phyloP scores from a whole-genome alignment of 1,284 basidiomycete species.

The Cerrena zonata region DNA sequence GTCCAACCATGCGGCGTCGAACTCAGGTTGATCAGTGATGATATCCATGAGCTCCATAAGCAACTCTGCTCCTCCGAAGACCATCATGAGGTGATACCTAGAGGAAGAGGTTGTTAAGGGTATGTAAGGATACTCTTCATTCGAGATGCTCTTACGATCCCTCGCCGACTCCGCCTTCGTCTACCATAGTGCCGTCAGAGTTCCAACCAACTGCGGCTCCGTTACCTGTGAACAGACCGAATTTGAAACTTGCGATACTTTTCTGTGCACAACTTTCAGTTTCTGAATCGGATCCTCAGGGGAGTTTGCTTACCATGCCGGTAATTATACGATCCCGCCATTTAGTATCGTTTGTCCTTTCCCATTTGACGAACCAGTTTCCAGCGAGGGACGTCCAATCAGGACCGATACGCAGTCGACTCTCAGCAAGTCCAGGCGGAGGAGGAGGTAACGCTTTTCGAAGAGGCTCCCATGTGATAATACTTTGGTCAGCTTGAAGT shows the following conservation, averaged over 20 bases:
- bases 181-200: constrained; percentile 35
- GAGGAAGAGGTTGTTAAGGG: background rate
- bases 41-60: constrained; percentile 39
- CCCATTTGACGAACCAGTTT: constrained; percentile 43
- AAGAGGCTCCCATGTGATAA: constrained; percentile 39
- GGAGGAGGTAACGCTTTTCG: constrained; percentile 36
- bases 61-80: constrained; percentile 42
- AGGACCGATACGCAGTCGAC: constrained; percentile 36
- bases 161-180: constrained; percentile 33
- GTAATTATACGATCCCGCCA: constrained; percentile 35
- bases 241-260: constrained; percentile 36
- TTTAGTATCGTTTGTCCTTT: constrained; percentile 35
- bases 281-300: background rate
- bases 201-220: constrained; percentile 38
- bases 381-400: constrained; percentile 39
- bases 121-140: constrained; percentile 12
- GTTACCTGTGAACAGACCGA: constrained; percentile 36
- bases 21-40: constrained; percentile 34
- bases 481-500: constrained; percentile 35
- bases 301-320: constrained; percentile 31
- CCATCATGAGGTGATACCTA: constrained; percentile 36
- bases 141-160: constrained; percentile 22
- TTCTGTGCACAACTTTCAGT: constrained; percentile 10
- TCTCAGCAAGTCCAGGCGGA: constrained; percentile 30
- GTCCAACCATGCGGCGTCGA: constrained; percentile 39